Conservation (phyloP, 1,139 yeast species). For the Diutina scorzettiae region DNA sequence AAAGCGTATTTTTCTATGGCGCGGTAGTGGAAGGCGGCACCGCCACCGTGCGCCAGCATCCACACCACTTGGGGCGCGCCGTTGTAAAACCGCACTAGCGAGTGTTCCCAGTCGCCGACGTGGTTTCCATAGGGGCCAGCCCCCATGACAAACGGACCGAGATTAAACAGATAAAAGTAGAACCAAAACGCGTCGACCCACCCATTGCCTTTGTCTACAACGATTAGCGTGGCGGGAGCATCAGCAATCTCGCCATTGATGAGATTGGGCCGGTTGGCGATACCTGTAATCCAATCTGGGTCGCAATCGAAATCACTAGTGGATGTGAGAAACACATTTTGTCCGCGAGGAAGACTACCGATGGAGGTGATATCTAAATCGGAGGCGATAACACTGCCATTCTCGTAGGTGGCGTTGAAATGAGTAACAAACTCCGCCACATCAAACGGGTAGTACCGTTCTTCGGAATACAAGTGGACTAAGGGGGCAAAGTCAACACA, state of each 20-base stretch:
- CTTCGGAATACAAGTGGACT: slow-evolving; percentile 84
- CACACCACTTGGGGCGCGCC: slow-evolving; percentile 85
- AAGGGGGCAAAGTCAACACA: slow-evolving; percentile 65
- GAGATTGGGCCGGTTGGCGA: slow-evolving; percentile 51
- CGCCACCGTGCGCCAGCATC: slow-evolving; percentile 99
- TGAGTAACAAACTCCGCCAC: slow-evolving; percentile 55
- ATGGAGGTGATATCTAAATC: slow-evolving; percentile 28
- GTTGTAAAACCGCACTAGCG: slow-evolving; percentile 69
- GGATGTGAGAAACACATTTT: slow-evolving; percentile 45
- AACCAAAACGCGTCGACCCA: slow-evolving; percentile 95
- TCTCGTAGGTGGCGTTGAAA: slow-evolving; percentile 38
- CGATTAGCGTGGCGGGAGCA: slow-evolving; percentile 75
- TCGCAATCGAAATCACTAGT: slow-evolving; percentile 58
- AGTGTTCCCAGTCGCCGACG: slow-evolving; percentile 97
- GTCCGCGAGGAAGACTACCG: slow-evolving; percentile 20
- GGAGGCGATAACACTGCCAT: slow-evolving; percentile 34
- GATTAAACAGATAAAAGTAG: slow-evolving; percentile 84
- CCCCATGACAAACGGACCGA: slow-evolving; percentile 97
- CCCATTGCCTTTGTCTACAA: slow-evolving; percentile 87
- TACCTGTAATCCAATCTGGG: slow-evolving; percentile 84
- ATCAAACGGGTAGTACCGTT: slow-evolving; percentile 75
- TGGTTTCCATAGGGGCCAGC: slow-evolving; percentile 95
- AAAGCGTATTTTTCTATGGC: slow-evolving; percentile 50
- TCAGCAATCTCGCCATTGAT: slow-evolving; percentile 57
- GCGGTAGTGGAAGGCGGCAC: slow-evolving; percentile 76